A percentile compares a stretch with the other conserved stretches of the same genome.
These are phyloP conservation scores for Tulasnella sp. DNA, from an alignment of 768 basidiomycete species.

Conservation along the genomic window DNA sequence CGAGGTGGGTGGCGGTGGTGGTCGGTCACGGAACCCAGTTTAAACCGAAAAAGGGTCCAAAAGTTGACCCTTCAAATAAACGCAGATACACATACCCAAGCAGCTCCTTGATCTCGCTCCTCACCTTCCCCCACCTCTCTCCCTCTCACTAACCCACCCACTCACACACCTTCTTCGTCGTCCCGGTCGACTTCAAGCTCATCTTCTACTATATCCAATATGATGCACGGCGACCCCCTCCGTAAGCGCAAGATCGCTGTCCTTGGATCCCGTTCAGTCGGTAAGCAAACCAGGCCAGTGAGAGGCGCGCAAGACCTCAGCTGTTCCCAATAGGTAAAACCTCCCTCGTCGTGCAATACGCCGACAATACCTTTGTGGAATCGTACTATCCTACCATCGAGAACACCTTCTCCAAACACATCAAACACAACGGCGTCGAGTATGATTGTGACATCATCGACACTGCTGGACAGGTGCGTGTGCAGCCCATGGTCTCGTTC, in stretches of 20 bases:
- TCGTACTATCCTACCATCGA: conserved; percentile 95
- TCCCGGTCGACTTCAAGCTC: background rate
- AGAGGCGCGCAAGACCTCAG: conserved; percentile 7
- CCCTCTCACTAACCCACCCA: background rate
- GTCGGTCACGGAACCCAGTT: no score
- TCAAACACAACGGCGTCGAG: conserved; percentile 78
- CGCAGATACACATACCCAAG: background rate
- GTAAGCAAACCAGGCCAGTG: conserved; percentile 35
- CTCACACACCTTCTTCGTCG: background rate
- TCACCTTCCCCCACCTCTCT: background rate
- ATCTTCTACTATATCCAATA: background rate
- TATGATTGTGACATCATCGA: conserved; percentile 98
- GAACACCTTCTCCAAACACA: conserved; percentile 70
- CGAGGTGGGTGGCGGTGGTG: no score
- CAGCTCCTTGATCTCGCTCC: background rate
- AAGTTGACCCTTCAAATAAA: no score
- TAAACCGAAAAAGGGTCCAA: no score
- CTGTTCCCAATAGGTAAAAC: conserved; percentile 62
- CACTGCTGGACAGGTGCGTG: conserved; percentile 84
- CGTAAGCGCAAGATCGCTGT: conserved; percentile 85
- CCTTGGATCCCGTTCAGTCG: conserved; percentile 78
- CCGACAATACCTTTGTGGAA: conserved; percentile 85
- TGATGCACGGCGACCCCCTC: conserved; percentile 25
- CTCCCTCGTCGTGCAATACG: conserved; percentile 84
- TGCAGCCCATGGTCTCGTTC: background rate